phyloP scores from a whole-genome alignment of 306 rosid genomes.

The Prunus kanzakura region DNA sequence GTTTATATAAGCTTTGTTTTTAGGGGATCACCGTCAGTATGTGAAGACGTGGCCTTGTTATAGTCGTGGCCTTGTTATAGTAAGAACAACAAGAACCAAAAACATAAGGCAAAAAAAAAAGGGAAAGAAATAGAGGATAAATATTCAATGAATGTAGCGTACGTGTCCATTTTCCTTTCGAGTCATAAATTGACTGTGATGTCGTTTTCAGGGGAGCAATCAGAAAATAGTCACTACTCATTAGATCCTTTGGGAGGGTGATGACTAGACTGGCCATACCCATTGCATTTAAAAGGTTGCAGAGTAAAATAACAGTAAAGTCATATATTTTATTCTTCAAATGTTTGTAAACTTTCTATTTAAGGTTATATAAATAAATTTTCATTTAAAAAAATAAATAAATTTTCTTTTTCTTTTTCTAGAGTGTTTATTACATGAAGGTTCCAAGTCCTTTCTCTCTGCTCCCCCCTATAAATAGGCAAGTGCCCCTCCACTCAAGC shows the following conservation, averaged over 20 bases:
- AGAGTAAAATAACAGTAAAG: constrained; percentile 8
- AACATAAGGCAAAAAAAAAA: background rate
- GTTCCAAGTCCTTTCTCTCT: background rate
- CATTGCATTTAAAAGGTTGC: constrained; percentile 1
- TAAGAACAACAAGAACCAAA: too few relatives aligned
- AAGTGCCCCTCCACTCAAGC: background rate
- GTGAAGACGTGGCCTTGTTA: too few relatives aligned
- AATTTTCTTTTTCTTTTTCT: background rate
- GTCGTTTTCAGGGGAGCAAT: constrained; percentile 38
- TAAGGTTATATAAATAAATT: background rate
- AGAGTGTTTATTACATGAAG: background rate
- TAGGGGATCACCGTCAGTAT: too few relatives aligned
- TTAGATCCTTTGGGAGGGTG: constrained; percentile 10
- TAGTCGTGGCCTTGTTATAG: too few relatives aligned
- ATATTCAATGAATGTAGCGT: constrained; percentile 45
- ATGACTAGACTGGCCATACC: constrained; percentile 24
- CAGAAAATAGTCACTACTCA: constrained; percentile 9
- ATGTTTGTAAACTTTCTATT: background rate
- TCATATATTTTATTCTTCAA: background rate
- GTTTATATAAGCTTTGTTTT: too few relatives aligned
- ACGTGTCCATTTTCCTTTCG: constrained; percentile 36
- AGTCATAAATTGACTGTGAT: constrained; percentile 28
- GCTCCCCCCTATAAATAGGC: constrained; percentile 47
- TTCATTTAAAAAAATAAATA: background rate
- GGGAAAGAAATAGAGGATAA: constrained; percentile 14